Evolutionary conservation across 139 green algal genomes (phyloP), one percentile per base, ranked within the genome.

Genomic region (Dunaliella primolecta): DNA sequence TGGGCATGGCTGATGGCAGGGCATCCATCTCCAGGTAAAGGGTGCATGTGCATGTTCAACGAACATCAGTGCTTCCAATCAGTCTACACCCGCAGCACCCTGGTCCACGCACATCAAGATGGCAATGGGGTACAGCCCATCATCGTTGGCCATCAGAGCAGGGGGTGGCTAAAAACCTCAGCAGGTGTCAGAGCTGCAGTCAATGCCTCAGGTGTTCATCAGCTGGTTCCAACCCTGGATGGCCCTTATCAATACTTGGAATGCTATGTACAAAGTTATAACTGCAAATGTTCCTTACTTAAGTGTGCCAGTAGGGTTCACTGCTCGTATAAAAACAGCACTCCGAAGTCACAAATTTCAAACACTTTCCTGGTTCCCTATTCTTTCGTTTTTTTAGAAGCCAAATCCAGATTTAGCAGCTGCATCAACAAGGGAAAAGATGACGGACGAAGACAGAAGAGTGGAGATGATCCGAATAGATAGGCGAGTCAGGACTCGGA

Each of bases 61-160:
- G n/a, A n/a, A n/a, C n/a, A n/a, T n/a, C n/a, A n/a, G n/a, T n/a
- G n/a, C n/a, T n/a, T n/a, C n/a, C n/a, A n/a, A n/a, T n/a, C n/a
- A n/a, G n/a, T n/a, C n/a, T n/a, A n/a, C n/a, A n/a, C n/a, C n/a
- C n/a, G n/a, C 79, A 31, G 37, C 55, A 27, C 24, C 34, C 57
- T 75, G 7, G 31, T 75, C 21, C 20, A 86, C 78, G 46, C 89
- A 93, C 91, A 98, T 98, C 32, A 98, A 84, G 7, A 98, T 91
- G 11, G 95, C 95, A 46, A 98, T 98, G 0, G 95, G 94, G 85
- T 97, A 95, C 75, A 97, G 89, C 33, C 85, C 84, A 75, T 96
- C 88, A 25, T 92, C 89, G 27, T 36, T 33, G 7, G 75, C 75
- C 75, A 80, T 80, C 36, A n/a, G n/a, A n/a, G 27, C 30, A 21